A percentile compares a stretch with the other conserved stretches of the same genome.
These are phyloP conservation scores for Pilaira anomala DNA, from an alignment of 192 early-diverging fungal species.

Conservation along the genomic window DNA sequence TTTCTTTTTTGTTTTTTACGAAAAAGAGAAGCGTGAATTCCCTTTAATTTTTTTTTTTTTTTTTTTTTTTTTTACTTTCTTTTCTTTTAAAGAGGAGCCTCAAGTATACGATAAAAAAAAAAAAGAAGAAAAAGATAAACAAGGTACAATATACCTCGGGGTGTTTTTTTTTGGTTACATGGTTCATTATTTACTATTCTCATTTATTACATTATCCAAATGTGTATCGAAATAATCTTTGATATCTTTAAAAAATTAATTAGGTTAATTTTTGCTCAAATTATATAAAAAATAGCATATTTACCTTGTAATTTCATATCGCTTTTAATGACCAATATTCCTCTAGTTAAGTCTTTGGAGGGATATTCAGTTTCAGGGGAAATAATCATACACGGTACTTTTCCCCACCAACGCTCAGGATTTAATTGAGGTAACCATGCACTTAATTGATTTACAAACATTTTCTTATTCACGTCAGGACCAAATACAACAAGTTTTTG, in stretches of 20 bases:
- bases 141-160: no score
- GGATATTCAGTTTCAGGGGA: background rate
- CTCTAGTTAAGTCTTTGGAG: background rate
- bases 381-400: conserved; percentile 23
- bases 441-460: conserved; percentile 1
- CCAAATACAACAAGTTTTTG: conserved; percentile 19
- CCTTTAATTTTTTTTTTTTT: background rate
- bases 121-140: no score
- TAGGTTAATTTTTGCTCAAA: no score
- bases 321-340: background rate
- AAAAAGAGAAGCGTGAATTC: background rate
- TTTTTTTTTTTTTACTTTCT: background rate
- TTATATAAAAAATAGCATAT: no score
- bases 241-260: background rate
- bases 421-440: conserved; percentile 18
- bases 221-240: background rate
- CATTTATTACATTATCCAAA: background rate
- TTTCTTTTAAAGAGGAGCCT: background rate
- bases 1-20: conserved; percentile 6
- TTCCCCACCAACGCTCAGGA: conserved; percentile 27
- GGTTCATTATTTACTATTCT: background rate
- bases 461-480: conserved; percentile 13
- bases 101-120: no score
- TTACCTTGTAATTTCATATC: background rate
- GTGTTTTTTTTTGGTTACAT: no score